Evolutionary conservation across 371 early-diverging fungal genomes (phyloP).

Genomic region (Rhizopus arrhizus): DNA sequence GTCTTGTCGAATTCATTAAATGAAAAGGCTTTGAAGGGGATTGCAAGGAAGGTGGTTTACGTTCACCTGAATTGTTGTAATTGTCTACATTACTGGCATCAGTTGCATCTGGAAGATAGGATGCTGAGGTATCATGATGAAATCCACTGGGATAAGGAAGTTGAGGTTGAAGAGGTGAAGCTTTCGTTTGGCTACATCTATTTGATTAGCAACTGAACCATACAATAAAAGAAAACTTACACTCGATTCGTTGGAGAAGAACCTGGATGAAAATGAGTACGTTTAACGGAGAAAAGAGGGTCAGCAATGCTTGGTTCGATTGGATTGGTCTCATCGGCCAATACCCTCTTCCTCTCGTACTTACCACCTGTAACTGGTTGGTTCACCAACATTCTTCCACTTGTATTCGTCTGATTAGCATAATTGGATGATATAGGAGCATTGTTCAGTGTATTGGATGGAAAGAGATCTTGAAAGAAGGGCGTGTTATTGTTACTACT

Average conservation of each 20-base stretch:
- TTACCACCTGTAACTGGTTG: conserved; percentile 36
- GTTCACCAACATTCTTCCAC: conserved; percentile 41
- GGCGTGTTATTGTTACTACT: conserved; percentile 2
- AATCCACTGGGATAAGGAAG: conserved; percentile 9
- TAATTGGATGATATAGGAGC: conserved; percentile 33
- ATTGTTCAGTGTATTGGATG: neutral
- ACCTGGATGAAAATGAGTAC: conserved; percentile 28
- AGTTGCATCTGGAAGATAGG: conserved; percentile 14
- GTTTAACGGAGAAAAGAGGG: conserved; percentile 32
- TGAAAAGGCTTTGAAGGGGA: conserved; percentile 39
- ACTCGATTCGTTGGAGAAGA: conserved; percentile 33
- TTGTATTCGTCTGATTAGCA: conserved; percentile 19
- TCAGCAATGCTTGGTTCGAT: conserved; percentile 36
- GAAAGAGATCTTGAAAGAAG: conserved; percentile 3
- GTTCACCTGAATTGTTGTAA: conserved; percentile 13
- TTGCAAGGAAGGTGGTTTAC: conserved; percentile 12
- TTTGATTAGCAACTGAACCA: conserved; percentile 1
- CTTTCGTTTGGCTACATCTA: conserved; percentile 41
- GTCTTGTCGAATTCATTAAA: conserved; percentile 32
- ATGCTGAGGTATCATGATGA: conserved; percentile 15
- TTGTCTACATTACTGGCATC: conserved; percentile 19
- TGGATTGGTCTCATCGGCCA: conserved; percentile 21
- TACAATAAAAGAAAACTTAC: conserved; percentile 22
- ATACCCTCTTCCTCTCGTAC: conserved; percentile 33
- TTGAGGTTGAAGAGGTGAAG: conserved; percentile 21